These are phyloP conservation scores for Thraustotheca clavata DNA, from an alignment of 352 stramenopile species.

Conservation along the genomic window DNA sequence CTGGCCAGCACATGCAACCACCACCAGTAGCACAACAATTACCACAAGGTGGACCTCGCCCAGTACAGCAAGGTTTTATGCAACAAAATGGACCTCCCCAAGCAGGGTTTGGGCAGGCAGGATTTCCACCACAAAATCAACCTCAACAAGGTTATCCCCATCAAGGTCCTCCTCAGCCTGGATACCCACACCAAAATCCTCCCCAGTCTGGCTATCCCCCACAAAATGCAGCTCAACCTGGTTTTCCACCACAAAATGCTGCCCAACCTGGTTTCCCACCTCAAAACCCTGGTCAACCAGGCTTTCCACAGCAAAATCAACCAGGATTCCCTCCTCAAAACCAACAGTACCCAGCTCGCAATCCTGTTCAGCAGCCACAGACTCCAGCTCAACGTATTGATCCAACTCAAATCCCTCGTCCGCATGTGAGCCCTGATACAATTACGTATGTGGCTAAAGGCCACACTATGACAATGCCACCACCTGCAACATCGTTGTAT, in stretches of 20 bases:
- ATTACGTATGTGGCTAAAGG: slow-evolving; percentile 70
- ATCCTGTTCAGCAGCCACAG: too few relatives aligned
- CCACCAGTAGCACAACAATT: background rate
- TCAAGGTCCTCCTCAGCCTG: background rate
- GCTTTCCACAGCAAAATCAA: background rate
- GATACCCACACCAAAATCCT: background rate
- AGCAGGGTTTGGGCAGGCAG: too few relatives aligned
- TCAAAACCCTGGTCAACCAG: background rate
- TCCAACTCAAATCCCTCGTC: slow-evolving; percentile 80
- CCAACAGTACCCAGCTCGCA: background rate
- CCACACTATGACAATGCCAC: slow-evolving; percentile 77
- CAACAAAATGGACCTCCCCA: too few relatives aligned
- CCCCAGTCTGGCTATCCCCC: background rate
- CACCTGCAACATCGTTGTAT: slow-evolving; percentile 66
- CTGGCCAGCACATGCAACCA: background rate
- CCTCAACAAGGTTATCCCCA: background rate
- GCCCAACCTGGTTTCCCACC: background rate
- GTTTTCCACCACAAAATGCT: too few relatives aligned
- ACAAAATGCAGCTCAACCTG: too few relatives aligned
- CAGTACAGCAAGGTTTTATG: too few relatives aligned
- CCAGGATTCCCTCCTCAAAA: too few relatives aligned
- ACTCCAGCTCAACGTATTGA: slow-evolving; percentile 75
- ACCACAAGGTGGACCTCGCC: too few relatives aligned
- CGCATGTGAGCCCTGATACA: slow-evolving; percentile 50
- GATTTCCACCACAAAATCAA: background rate